These are phyloP conservation scores for Ambrosia hybrid DNA, from an alignment of 140 eudicot genomes.

Conservation along the genomic window DNA sequence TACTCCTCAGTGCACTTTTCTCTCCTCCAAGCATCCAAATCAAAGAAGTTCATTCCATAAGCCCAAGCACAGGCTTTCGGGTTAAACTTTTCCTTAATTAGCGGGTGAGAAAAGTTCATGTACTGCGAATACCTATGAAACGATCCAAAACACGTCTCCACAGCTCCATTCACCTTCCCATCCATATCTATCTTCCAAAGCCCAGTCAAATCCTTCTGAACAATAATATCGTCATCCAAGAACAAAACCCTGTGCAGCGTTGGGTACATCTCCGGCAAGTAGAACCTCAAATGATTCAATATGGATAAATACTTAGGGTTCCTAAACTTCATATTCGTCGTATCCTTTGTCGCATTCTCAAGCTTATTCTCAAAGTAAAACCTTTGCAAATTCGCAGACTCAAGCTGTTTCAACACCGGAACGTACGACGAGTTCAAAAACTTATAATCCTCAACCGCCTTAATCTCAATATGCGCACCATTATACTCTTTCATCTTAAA, in stretches of 20 bases:
- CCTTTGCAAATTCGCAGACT: slow-evolving; percentile 72
- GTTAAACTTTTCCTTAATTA: slow-evolving; percentile 81
- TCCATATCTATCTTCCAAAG: slow-evolving; percentile 97
- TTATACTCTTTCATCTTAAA: slow-evolving; percentile 85
- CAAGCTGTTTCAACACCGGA: slow-evolving; percentile 81
- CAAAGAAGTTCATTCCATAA: slow-evolving; percentile 97
- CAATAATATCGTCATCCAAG: slow-evolving; percentile 88
- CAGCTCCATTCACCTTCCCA: slow-evolving; percentile 96
- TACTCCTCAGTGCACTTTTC: slow-evolving; percentile 90
- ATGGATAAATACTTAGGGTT: slow-evolving; percentile 89
- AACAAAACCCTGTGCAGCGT: slow-evolving; percentile 86
- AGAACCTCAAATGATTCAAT: slow-evolving; percentile 82
- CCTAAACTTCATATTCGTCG: slow-evolving; percentile 89
- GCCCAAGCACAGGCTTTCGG: slow-evolving; percentile 99
- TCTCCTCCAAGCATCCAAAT: slow-evolving; percentile 97
- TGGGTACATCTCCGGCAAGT: slow-evolving; percentile 90
- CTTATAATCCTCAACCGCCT: slow-evolving; percentile 92
- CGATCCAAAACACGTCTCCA: slow-evolving; percentile 95
- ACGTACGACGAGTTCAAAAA: slow-evolving; percentile 87
- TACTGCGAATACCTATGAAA: slow-evolving; percentile 91
- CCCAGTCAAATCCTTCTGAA: slow-evolving; percentile 89
- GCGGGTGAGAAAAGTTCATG: slow-evolving; percentile 95
- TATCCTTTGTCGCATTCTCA: slow-evolving; percentile 95
- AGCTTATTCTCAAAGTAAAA: slow-evolving; percentile 89
- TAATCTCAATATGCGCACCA: slow-evolving; percentile 91